Evolutionary conservation across 2,329 filamentous ascomycete genomes (phyloP).

Genomic region (Sarocladium kiliense): DNA sequence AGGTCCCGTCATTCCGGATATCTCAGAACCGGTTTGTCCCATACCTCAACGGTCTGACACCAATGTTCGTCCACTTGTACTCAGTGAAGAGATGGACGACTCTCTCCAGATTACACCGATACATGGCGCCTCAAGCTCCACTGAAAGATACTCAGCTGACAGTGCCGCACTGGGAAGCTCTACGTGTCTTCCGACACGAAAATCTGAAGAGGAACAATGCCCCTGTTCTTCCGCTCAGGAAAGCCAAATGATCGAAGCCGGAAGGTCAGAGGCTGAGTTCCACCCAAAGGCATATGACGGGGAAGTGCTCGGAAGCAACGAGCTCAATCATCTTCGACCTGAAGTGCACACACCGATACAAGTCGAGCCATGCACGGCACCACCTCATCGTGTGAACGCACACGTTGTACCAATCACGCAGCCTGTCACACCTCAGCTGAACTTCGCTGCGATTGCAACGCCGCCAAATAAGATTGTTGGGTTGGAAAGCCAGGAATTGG

Average conservation of each 20-base stretch:
- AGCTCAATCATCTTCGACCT: no score
- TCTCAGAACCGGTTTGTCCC: constrained; percentile 24
- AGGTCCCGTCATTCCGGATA: constrained; percentile 13
- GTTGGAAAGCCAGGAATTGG: neutral
- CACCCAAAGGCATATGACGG: neutral
- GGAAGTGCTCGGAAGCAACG: no score
- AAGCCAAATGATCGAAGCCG: neutral
- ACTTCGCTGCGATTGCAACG: neutral
- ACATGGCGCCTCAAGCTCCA: constrained; percentile 2
- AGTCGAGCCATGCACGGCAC: no score
- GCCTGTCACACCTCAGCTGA: neutral
- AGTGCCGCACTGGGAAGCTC: neutral
- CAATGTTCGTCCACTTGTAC: constrained; percentile 20
- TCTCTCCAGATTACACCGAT: constrained; percentile 4
- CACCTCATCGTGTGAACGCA: no score
- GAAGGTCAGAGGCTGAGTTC: neutral
- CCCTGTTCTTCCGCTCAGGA: neutral
- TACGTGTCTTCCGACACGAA: neutral
- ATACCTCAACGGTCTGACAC: constrained; percentile 21
- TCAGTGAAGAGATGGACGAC: constrained; percentile 15
- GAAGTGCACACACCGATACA: no score
- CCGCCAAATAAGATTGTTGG: neutral
- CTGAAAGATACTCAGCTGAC: neutral
- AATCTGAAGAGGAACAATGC: neutral
- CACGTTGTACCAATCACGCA: no score